These are phyloP conservation scores for Boletus rubropictus DNA, from an alignment of 768 basidiomycete genomes.

Conservation along the genomic window DNA sequence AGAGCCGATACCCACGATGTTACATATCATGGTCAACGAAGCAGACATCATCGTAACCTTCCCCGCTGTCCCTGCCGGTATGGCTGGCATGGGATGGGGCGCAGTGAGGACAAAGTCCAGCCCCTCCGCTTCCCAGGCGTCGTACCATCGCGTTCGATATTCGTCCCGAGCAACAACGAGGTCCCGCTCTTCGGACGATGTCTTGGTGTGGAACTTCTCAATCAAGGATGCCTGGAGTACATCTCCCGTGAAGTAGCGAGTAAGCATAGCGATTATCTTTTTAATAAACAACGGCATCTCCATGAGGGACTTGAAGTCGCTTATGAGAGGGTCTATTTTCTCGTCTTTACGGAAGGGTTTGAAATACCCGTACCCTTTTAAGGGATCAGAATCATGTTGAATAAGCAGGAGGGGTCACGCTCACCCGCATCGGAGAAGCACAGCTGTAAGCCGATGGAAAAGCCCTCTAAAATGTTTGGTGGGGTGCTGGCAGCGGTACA, in stretches of 20 bases:
- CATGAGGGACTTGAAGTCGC: conserved; percentile 19
- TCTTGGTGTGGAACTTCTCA: conserved; percentile 32
- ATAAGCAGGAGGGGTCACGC: not conserved
- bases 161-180: conserved; percentile 25
- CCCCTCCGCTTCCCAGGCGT: conserved; percentile 35
- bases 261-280: conserved; percentile 38
- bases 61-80: conserved; percentile 33
- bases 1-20: conserved; percentile 32
- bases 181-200: conserved; percentile 24
- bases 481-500: conserved; percentile 28
- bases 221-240: conserved; percentile 27
- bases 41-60: conserved; percentile 32
- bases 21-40: conserved; percentile 37
- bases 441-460: conserved; percentile 49
- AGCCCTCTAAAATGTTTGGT: conserved; percentile 46
- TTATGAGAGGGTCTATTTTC: conserved; percentile 30
- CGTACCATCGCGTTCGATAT: conserved; percentile 30
- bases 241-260: conserved; percentile 27
- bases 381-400: not conserved
- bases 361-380: conserved; percentile 42
- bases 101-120: conserved; percentile 38
- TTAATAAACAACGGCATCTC: conserved; percentile 35
- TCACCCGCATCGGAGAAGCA: conserved; percentile 53
- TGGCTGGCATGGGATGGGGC: conserved; percentile 35
- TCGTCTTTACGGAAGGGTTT: conserved; percentile 31